Evolutionary conservation across 2,329 filamentous ascomycete species (phyloP).

Genomic region (Stachybotrys echinatus): DNA sequence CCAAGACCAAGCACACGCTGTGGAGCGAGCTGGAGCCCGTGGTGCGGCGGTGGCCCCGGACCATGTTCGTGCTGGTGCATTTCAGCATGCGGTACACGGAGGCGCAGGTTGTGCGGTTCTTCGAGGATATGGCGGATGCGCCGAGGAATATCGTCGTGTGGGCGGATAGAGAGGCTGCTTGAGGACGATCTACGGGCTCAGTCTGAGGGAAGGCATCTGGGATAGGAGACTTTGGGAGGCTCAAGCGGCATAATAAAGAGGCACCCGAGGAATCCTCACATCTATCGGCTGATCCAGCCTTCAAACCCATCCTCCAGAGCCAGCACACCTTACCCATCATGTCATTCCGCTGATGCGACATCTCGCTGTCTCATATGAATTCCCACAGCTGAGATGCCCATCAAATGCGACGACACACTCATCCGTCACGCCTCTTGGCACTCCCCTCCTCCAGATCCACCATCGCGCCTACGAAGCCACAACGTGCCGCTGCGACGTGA

Average conservation of each 20-base stretch:
- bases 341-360: no score
- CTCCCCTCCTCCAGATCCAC: no score
- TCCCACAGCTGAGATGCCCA: no score
- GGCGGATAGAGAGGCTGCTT: slow-evolving; percentile 31
- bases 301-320: background rate
- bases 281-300: background rate
- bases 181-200: background rate
- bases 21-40: slow-evolving; percentile 41
- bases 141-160: slow-evolving; percentile 41
- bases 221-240: background rate
- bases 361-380: no score
- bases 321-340: no score
- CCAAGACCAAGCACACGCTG: slow-evolving; percentile 40
- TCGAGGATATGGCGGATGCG: slow-evolving; percentile 29
- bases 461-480: no score
- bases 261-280: no score
- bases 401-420: no score
- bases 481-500: no score
- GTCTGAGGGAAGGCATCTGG: background rate
- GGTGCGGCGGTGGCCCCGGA: slow-evolving; percentile 33
- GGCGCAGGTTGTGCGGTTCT: slow-evolving; percentile 33
- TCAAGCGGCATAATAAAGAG: background rate
- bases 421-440: no score
- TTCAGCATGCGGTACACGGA: slow-evolving; percentile 42
- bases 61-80: slow-evolving; percentile 41